These are phyloP conservation scores for Persicaria tinctoria DNA, from an alignment of 148 eudicot species.

Conservation along the genomic window DNA sequence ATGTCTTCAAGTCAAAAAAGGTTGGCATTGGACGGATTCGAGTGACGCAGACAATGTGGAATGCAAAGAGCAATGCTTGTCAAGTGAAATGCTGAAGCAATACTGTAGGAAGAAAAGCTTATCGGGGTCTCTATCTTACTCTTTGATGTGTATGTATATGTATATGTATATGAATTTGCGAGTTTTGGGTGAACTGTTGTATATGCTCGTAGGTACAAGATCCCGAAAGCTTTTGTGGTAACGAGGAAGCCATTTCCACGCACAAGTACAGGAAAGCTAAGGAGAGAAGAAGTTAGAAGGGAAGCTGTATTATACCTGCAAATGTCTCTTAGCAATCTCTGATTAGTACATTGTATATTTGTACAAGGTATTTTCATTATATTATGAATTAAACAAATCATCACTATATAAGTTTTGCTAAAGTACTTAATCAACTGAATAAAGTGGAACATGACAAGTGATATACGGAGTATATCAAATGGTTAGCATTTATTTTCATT, in stretches of 20 bases:
- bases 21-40: conserved; percentile 60
- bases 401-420: no score
- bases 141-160: neutral
- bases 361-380: no score
- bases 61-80: conserved; percentile 23
- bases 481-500: no score
- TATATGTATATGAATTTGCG: neutral
- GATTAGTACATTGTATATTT: neutral
- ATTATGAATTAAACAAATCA: no score
- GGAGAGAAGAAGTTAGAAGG: conserved; percentile 50
- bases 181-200: neutral
- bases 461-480: no score
- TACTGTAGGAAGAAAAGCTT: conserved; percentile 45
- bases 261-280: conserved; percentile 75
- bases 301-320: conserved; percentile 38
- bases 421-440: no score
- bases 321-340: conserved; percentile 37
- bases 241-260: conserved; percentile 63
- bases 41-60: conserved; percentile 12
- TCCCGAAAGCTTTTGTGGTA: conserved; percentile 47
- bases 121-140: conserved; percentile 34
- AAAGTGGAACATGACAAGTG: no score
- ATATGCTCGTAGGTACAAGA: conserved; percentile 57
- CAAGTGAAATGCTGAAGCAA: conserved; percentile 41
- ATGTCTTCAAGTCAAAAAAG: conserved; percentile 42